Evolutionary conservation across 495 filamentous ascomycete genomes (phyloP).

Genomic region (Pseudevernia furfuracea): DNA sequence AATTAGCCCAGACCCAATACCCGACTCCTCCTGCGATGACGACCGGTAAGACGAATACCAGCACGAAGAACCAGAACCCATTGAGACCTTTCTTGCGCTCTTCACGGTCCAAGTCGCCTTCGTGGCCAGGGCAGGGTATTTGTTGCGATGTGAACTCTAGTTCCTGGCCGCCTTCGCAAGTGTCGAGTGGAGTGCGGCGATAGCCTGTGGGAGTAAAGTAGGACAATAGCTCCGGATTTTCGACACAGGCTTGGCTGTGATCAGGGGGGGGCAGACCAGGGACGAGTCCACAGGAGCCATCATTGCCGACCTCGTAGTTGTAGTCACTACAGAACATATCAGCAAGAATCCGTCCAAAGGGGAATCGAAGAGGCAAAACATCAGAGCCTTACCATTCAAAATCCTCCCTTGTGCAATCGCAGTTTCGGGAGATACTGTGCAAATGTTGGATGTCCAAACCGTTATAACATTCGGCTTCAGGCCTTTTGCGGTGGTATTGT

Average conservation of each 20-base stretch:
- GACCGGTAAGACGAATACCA: conserved; percentile 62
- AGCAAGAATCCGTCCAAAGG: conserved; percentile 15
- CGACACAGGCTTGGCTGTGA: conserved; percentile 54
- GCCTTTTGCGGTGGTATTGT: conserved; percentile 84
- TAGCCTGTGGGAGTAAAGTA: conserved; percentile 82
- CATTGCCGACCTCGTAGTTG: conserved; percentile 74
- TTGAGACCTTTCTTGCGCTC: conserved; percentile 50
- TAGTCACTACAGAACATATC: conserved; percentile 59
- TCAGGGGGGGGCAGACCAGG: conserved; percentile 59
- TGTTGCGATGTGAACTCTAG: conserved; percentile 53
- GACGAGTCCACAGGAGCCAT: conserved; percentile 70
- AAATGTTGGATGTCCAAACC: conserved; percentile 57
- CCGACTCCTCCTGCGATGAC: conserved; percentile 59
- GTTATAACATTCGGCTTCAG: conserved; percentile 68
- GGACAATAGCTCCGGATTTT: conserved; percentile 57
- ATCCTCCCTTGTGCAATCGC: conserved; percentile 73
- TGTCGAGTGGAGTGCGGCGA: conserved; percentile 82
- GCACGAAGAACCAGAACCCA: conserved; percentile 77
- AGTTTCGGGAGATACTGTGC: conserved; percentile 61
- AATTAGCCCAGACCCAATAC: conserved; percentile 80
- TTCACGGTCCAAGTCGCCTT: conserved; percentile 66
- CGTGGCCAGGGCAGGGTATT: conserved; percentile 63
- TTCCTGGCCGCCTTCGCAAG: conserved; percentile 65
- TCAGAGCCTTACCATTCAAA: conserved; percentile 77
- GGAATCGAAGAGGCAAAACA: not conserved